These are phyloP conservation scores for Ceratocystis colombiana DNA, from an alignment of 2,329 filamentous ascomycete genomes.

Conservation along the genomic window DNA sequence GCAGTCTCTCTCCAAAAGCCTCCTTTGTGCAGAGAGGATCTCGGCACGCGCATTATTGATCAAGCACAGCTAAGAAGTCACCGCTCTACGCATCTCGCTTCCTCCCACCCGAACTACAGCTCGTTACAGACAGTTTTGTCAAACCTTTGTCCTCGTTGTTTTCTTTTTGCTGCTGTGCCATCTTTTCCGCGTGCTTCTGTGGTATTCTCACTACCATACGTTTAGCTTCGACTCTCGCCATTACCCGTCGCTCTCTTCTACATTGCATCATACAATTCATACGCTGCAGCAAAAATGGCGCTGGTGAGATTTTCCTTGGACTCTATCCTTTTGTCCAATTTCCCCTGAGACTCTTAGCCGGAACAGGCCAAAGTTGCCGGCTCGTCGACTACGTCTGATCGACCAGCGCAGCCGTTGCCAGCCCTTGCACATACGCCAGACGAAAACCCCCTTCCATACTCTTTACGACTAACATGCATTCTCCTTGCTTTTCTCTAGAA, in stretches of 20 bases:
- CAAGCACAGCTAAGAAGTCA: neutral
- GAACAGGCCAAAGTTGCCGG: no score
- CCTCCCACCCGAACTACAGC: neutral
- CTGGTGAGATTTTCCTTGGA: constrained; percentile 12
- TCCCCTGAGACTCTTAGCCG: neutral
- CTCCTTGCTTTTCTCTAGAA: constrained; percentile 9
- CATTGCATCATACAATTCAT: neutral
- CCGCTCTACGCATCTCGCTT: neutral
- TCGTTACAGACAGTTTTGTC: neutral
- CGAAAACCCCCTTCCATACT: neutral
- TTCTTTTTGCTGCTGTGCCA: no score
- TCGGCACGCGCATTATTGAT: constrained; percentile 13
- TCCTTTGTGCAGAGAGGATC: constrained; percentile 4
- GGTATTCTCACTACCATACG: neutral
- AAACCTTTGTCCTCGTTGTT: no score
- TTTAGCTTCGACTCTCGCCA: neutral
- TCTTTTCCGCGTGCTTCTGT: no score
- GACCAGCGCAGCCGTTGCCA: neutral
- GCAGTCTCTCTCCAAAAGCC: neutral
- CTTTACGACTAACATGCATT: neutral
- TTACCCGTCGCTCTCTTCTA: neutral
- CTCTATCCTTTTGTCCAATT: neutral
- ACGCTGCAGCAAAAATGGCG: constrained; percentile 15
- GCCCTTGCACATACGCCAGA: neutral
- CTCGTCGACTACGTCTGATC: no score